phyloP scores from a whole-genome alignment of 495 filamentous ascomycete genomes.

The Geopyxis carbonaria region DNA sequence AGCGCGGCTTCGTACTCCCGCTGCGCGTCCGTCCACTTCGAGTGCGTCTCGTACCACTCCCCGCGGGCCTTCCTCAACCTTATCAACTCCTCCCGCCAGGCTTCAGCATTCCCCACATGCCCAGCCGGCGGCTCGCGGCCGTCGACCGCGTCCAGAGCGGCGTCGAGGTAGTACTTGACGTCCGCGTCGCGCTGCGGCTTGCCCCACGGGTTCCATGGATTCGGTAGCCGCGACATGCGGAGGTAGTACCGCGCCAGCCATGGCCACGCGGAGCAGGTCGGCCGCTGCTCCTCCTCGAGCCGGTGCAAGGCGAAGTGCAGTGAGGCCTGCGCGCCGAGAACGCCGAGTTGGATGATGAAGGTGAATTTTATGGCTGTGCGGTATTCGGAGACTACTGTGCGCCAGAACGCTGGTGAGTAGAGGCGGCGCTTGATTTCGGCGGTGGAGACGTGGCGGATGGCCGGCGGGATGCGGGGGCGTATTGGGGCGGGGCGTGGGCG shows the following conservation, averaged over 20 bases:
- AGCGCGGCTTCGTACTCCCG: slow-evolving; percentile 1
- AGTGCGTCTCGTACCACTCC: background rate
- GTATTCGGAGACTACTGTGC: background rate
- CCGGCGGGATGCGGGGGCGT: too few relatives aligned
- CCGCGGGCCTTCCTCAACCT: slow-evolving; percentile 2
- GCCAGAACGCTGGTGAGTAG: background rate
- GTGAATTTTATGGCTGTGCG: background rate
- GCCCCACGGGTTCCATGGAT: background rate
- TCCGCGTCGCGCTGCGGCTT: background rate
- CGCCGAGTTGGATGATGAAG: background rate
- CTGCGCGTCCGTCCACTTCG: background rate
- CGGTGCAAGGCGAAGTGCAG: background rate
- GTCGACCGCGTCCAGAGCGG: background rate
- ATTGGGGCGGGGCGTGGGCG: background rate
- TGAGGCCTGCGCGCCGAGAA: background rate
- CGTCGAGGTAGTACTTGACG: background rate
- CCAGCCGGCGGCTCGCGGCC: too few relatives aligned
- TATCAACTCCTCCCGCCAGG: background rate
- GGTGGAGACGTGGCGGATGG: too few relatives aligned
- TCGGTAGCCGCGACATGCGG: background rate
- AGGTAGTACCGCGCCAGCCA: slow-evolving; percentile 1
- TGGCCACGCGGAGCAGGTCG: slow-evolving; percentile 1
- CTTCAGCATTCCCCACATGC: background rate
- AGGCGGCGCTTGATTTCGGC: background rate
- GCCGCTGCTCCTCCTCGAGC: background rate